These are phyloP conservation scores for Ophiosphaerella herpotricha DNA, from an alignment of 2,329 filamentous ascomycete genomes.

Conservation along the genomic window DNA sequence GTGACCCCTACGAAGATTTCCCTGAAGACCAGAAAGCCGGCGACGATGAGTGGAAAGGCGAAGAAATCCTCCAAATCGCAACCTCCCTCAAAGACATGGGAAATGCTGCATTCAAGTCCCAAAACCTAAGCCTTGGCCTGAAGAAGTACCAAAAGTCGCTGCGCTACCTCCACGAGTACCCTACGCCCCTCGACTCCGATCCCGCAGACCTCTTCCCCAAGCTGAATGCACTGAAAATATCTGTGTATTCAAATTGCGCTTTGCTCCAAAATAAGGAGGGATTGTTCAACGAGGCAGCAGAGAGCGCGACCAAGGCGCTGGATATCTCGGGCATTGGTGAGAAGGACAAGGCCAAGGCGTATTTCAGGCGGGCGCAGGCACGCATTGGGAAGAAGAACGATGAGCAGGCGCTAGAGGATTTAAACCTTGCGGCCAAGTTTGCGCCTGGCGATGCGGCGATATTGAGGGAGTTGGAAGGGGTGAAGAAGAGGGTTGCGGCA, in stretches of 20 bases:
- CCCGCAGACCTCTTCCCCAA: slow-evolving; percentile 68
- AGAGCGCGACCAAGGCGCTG: slow-evolving; percentile 74
- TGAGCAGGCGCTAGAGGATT: slow-evolving; percentile 65
- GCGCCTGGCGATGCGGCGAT: slow-evolving; percentile 75
- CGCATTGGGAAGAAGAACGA: slow-evolving; percentile 79
- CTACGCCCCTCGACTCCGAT: slow-evolving; percentile 70
- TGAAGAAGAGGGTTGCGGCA: slow-evolving; percentile 76
- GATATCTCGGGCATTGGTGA: slow-evolving; percentile 66
- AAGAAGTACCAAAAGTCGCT: slow-evolving; percentile 95
- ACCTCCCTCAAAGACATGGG: slow-evolving; percentile 87
- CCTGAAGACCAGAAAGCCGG: slow-evolving; percentile 74
- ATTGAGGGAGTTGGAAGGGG: slow-evolving; percentile 71
- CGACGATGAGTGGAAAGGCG: slow-evolving; percentile 66
- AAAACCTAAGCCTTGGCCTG: slow-evolving; percentile 71
- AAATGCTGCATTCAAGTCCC: slow-evolving; percentile 87
- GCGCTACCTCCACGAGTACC: slow-evolving; percentile 86
- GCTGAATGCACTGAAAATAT: slow-evolving; percentile 77
- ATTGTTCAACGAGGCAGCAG: slow-evolving; percentile 70
- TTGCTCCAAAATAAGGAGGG: slow-evolving; percentile 82
- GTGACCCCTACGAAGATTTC: slow-evolving; percentile 94
- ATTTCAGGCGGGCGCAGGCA: slow-evolving; percentile 82
- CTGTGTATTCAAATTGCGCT: slow-evolving; percentile 85
- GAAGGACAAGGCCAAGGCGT: slow-evolving; percentile 84
- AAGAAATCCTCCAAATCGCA: slow-evolving; percentile 76
- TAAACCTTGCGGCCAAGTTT: slow-evolving; percentile 51